phyloP scores from a whole-genome alignment of 176 grass and related monocot genomes.

The Musa itinerans region DNA sequence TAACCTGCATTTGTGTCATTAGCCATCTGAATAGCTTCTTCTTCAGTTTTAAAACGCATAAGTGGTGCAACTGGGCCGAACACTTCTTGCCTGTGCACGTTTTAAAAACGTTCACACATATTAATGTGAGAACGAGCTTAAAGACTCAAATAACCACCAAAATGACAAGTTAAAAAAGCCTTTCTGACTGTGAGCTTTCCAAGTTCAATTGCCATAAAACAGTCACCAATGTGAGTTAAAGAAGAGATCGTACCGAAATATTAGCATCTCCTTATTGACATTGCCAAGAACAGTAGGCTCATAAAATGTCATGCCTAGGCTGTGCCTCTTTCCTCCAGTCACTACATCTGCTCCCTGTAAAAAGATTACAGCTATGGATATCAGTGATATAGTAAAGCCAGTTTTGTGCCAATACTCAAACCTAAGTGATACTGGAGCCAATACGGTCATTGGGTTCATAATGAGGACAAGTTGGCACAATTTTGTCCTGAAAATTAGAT shows the following conservation, averaged over 20 bases:
- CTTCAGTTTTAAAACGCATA: constrained; percentile 93
- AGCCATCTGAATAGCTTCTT: constrained; percentile 76
- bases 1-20: constrained; percentile 90
- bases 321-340: constrained; percentile 88
- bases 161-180: not conserved
- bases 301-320: constrained; percentile 82
- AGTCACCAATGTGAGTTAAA: not conserved
- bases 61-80: constrained; percentile 97
- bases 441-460: rapidly evolving
- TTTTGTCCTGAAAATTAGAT: too few species aligned
- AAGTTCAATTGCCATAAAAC: not conserved
- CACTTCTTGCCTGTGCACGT: constrained; percentile 67
- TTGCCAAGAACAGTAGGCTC: constrained; percentile 89
- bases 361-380: constrained; percentile 8
- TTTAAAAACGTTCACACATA: not conserved
- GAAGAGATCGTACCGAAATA: constrained; percentile 51
- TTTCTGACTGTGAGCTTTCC: not conserved
- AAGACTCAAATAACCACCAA: not conserved
- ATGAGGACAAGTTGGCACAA: too few species aligned
- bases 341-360: constrained; percentile 76
- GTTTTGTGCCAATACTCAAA: not conserved
- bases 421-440: not conserved
- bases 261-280: constrained; percentile 75
- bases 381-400: not conserved
- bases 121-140: not conserved